phyloP scores from a whole-genome alignment of 306 rosid genomes.

The Pyrus betulifolia region DNA sequence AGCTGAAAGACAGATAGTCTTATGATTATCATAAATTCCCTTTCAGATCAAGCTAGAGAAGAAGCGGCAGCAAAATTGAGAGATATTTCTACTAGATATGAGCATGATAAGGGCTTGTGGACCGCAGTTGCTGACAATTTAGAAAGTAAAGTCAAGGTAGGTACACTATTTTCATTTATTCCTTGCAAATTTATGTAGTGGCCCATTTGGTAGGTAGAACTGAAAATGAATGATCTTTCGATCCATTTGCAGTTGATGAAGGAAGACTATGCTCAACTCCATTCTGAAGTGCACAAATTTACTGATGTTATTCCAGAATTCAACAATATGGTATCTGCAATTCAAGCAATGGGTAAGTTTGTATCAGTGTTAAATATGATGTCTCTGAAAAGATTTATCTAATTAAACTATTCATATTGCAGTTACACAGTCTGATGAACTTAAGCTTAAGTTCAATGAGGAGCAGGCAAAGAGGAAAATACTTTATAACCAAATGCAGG shows the following conservation, averaged over 20 bases:
- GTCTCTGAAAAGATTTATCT: not conserved
- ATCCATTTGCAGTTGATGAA: constrained; percentile 17
- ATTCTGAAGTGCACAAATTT: constrained; percentile 6
- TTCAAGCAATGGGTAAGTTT: constrained; percentile 23
- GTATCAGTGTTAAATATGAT: not conserved
- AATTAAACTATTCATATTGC: not conserved
- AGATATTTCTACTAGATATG: not conserved
- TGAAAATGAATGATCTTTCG: not conserved
- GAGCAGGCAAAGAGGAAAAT: constrained; percentile 21
- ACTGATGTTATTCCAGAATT: constrained; percentile 16
- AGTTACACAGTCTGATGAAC: constrained; percentile 9
- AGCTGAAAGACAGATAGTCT: not conserved
- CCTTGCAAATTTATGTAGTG: not conserved
- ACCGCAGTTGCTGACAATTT: not conserved
- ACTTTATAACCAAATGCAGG: constrained; percentile 22
- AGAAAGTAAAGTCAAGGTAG: constrained; percentile 8
- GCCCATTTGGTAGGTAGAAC: not conserved
- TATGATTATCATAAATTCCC: not conserved
- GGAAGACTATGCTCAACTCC: constrained; percentile 8
- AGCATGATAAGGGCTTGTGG: constrained; percentile 16
- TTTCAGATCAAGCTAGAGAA: constrained; percentile 12
- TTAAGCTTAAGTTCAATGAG: constrained; percentile 15
- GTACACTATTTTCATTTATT: not conserved
- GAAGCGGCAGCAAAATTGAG: constrained; percentile 7
- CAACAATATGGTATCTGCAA: constrained; percentile 19